Base-by-base conservation (phyloP, 202 grass and related monocot species). In the Setaria italica region DNA sequence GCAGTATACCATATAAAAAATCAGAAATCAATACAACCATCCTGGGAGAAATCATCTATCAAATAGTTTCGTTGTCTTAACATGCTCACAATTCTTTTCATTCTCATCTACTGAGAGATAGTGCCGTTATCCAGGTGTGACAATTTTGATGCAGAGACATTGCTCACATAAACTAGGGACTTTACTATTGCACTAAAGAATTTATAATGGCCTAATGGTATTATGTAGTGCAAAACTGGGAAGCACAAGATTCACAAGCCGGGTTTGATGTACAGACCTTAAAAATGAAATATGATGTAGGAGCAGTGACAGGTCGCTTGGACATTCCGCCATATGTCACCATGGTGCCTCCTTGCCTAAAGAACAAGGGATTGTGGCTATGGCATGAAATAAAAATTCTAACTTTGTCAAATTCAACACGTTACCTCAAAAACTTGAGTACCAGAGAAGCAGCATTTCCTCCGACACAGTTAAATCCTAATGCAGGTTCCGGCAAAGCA, bases 311-410 rank as follows among this genome's bases (percentile, higher is more conserved):
- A 89, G 93, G 93, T 87, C 83, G 90, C 78, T 92, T 98, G 54
- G 95, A 98, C 95, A 98, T 98, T 80, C 95, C 95, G 73, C 95
- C 95, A 72, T 98, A 98, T 76, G 95, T 98, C 80, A 98, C 89
- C 95, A 98, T 98, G 41, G 93, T 98, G 79, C 95, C 89, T 62
- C 91, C 89, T 84, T 90, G 92, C 89, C 95, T 98, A 72, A 51
- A 79, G 84, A 63, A 78, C 67, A 57, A n/a, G 29, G 34, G 65
- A 25, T 88, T 43, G 35, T 35, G 75, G 20, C 0, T 58, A 67
- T 51, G 37, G 37, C 8, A 39, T 25, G 32, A 39, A 45, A 57
- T 67, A 82, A 65, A 11, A 64, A 47, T 69, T 73, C 25, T 34
- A 42, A 15, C 14, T 54, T 19, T 4, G 5, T 29, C n/a, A 45